Conservation (phyloP, 768 basidiomycete genomes). For the Macrolepiota fuliginosa region DNA sequence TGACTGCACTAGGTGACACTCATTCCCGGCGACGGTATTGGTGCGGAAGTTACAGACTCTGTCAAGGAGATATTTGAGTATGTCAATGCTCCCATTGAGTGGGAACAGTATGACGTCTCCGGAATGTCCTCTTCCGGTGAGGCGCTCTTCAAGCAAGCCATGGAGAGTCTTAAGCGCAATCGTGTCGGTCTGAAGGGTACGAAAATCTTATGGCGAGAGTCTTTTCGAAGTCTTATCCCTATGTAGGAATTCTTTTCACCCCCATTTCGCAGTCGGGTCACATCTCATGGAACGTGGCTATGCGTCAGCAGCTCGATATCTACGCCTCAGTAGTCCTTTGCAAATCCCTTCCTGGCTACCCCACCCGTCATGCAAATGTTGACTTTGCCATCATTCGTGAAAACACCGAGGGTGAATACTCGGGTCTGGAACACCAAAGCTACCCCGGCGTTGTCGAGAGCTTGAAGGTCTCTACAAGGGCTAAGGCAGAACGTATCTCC, state of each 20-base stretch:
- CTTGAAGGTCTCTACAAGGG: conserved; percentile 93
- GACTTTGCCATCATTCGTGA: conserved; percentile 99
- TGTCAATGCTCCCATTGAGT: conserved; percentile 97
- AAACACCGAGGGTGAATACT: conserved; percentile 99
- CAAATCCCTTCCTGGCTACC: conserved; percentile 95
- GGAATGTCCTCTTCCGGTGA: conserved; percentile 94
- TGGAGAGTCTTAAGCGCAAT: conserved; percentile 97
- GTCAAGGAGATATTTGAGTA: conserved; percentile 99
- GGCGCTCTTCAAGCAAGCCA: conserved; percentile 93
- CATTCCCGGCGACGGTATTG: conserved; percentile 98
- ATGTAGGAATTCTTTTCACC: conserved; percentile 93
- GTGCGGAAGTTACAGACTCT: conserved; percentile 94
- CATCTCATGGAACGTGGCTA: conserved; percentile 99
- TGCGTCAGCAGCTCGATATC: conserved; percentile 99
- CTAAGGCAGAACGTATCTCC: conserved; percentile 94
- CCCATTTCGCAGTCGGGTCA: conserved; percentile 95
- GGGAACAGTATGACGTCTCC: conserved; percentile 98
- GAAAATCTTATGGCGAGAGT: conserved; percentile 15
- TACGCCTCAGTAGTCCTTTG: conserved; percentile 98
- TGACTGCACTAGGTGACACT: conserved; percentile 73
- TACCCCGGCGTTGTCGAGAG: conserved; percentile 98
- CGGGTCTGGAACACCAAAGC: conserved; percentile 96
- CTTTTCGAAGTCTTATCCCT: conserved; percentile 11
- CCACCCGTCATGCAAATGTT: conserved; percentile 94
- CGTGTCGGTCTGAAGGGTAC: conserved; percentile 96